These are phyloP conservation scores for Arthrobotrys sphaeroides DNA, from an alignment of 2,329 filamentous ascomycete species.

Conservation along the genomic window DNA sequence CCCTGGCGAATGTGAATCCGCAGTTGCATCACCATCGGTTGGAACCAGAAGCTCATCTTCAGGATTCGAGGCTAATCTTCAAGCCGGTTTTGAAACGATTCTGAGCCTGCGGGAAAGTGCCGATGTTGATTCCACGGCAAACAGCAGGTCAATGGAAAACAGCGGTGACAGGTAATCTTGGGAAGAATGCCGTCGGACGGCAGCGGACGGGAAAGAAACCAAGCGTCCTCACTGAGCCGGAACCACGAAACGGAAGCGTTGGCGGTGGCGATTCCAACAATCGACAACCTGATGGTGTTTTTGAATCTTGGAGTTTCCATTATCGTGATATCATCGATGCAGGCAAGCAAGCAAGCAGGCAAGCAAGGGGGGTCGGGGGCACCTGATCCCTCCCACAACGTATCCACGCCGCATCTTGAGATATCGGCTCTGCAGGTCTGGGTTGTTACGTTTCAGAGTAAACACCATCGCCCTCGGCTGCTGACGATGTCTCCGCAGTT, in stretches of 20 bases:
- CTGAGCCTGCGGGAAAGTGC: neutral
- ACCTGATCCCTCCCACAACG: neutral
- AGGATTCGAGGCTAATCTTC: too few relatives aligned
- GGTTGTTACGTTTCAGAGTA: neutral
- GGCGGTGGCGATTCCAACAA: neutral
- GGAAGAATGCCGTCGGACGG: too few relatives aligned
- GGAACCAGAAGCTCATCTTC: constrained; percentile 7
- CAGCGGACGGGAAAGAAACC: constrained; percentile 1
- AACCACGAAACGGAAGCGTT: neutral
- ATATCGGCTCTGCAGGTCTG: constrained; percentile 7
- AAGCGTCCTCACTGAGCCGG: neutral
- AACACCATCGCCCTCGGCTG: neutral
- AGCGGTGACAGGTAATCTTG: too few relatives aligned
- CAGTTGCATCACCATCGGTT: constrained; percentile 1
- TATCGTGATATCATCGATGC: constrained; percentile 34
- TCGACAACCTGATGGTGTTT: too few relatives aligned
- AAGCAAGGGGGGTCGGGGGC: constrained; percentile 25
- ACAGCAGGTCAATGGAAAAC: too few relatives aligned
- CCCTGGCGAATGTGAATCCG: neutral
- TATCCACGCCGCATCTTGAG: neutral
- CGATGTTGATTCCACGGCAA: neutral
- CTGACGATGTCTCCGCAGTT: neutral
- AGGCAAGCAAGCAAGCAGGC: constrained; percentile 10
- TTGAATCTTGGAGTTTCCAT: neutral
- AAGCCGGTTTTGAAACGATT: neutral